Evolutionary conservation across 176 grass and related monocot genomes (phyloP), one percentile per base, ranked within the genome.

Genomic region (Canna indica): DNA sequence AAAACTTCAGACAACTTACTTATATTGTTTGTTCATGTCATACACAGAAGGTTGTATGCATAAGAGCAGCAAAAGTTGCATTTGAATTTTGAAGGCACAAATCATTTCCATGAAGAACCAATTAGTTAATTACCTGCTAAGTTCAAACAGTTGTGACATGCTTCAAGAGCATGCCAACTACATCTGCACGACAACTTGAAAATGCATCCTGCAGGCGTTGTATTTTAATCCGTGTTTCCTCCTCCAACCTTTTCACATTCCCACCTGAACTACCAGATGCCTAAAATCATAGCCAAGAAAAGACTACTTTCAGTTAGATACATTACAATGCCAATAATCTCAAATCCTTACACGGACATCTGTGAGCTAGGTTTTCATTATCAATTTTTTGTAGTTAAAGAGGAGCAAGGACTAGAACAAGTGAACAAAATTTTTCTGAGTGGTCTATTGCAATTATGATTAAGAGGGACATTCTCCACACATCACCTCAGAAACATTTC

Each of bases 151-250:
- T 80, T 69, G 85, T 96, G 17, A 96, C 91, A 65, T 91, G 76
- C 81, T 78, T 91, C 47, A 96, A 81, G 39, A 96, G 88, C 91
- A 96, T 96, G 69, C 80, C 73, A 36, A 96, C 82, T 15, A 96
- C 85, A 71, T 96, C 91, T 11, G 76, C 72, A 26, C 83, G 84
- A 54, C 82, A 83, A 25, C 39, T 81, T 26, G 83, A 65, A 6
- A 85, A 80, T 66, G 88, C 88, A 22, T 86, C 67, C 39, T 77
- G 88, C 57, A 91, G 83, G 14, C 72, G 73, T 16, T 73, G 72
- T 0, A 96, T 88, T 59, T 96, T 96, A 27, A 15, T 66, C 0
- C 67, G 74, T 28, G 91, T 96, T 76, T 96, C 91, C 79, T 84
- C 57, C 57, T 96, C 85, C 35, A 96, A 85, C 33, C 88, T 85